Conservation (phyloP, 495 filamentous ascomycete genomes). For the Penicillium canariense region DNA sequence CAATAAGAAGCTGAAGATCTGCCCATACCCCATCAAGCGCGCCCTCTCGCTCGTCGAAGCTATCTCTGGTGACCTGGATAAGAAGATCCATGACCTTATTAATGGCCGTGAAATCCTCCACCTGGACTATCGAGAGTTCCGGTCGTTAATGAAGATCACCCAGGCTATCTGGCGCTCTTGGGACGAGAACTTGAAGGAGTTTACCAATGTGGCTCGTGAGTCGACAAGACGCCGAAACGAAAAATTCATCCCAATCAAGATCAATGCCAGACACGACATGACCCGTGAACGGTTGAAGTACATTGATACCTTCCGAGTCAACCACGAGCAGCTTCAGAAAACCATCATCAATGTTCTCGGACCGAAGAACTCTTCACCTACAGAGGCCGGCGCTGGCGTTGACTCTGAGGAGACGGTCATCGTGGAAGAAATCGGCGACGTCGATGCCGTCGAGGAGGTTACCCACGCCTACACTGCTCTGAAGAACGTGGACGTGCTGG, state of each 20-base stretch:
- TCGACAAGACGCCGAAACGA: slow-evolving; percentile 87
- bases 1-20: slow-evolving; percentile 95
- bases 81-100: slow-evolving; percentile 78
- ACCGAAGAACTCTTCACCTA: slow-evolving; percentile 52
- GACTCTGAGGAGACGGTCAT: slow-evolving; percentile 62
- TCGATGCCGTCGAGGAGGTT: slow-evolving; percentile 97
- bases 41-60: slow-evolving; percentile 94
- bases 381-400: slow-evolving; percentile 43
- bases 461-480: slow-evolving; percentile 88
- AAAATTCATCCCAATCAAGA: slow-evolving; percentile 98
- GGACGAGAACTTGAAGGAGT: slow-evolving; percentile 96
- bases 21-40: slow-evolving; percentile 87
- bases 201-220: slow-evolving; percentile 94
- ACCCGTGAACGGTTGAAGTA: slow-evolving; percentile 89
- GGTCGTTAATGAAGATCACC: slow-evolving; percentile 74
- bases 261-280: slow-evolving; percentile 75
- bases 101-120: slow-evolving; percentile 86
- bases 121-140: slow-evolving; percentile 86
- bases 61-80: slow-evolving; percentile 92
- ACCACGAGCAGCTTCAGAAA: slow-evolving; percentile 93
- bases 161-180: slow-evolving; percentile 85
- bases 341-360: slow-evolving; percentile 95
- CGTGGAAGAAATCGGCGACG: slow-evolving; percentile 92
- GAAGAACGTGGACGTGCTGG: slow-evolving; percentile 90
- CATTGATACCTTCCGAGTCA: slow-evolving; percentile 87